Conservation (phyloP, 176 grass and related monocot species). For the Triticum dicoccoides region DNA sequence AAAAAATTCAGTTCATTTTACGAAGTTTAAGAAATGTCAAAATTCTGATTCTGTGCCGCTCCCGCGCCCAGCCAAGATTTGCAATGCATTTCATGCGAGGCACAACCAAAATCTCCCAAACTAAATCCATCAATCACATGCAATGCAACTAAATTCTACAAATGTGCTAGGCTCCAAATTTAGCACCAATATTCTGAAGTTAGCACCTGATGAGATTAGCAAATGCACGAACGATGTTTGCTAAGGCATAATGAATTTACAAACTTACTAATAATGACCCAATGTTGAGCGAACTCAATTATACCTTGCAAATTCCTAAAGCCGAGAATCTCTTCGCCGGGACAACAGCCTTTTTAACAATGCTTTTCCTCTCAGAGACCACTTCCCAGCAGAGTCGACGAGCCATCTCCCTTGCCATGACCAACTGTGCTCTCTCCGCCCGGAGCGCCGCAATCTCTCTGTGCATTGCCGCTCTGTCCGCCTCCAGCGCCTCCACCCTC, state of each 20-base stretch:
- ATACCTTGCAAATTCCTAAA: conserved; percentile 68
- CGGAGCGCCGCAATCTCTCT: conserved; percentile 58
- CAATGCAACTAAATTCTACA: background rate
- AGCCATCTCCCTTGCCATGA: conserved; percentile 67
- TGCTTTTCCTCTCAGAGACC: conserved; percentile 41
- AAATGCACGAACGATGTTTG: background rate
- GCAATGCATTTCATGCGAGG: background rate
- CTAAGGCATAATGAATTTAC: background rate
- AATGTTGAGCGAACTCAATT: conserved; percentile 8
- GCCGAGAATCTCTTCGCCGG: conserved; percentile 42
- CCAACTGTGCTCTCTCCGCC: conserved; percentile 64
- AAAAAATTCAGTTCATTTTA: background rate
- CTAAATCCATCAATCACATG: background rate
- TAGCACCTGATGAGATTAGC: background rate
- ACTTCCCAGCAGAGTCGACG: conserved; percentile 60
- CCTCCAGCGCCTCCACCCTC: conserved; percentile 74
- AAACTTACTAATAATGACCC: background rate
- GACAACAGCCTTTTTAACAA: conserved; percentile 29
- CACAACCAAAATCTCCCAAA: background rate
- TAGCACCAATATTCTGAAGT: background rate
- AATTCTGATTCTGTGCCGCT: background rate
- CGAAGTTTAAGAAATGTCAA: background rate
- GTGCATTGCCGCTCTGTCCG: conserved; percentile 49
- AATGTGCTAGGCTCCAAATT: background rate
- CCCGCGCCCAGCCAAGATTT: background rate